Base-by-base conservation (phyloP, 805 yeast species). In the Candida oleophila region DNA sequence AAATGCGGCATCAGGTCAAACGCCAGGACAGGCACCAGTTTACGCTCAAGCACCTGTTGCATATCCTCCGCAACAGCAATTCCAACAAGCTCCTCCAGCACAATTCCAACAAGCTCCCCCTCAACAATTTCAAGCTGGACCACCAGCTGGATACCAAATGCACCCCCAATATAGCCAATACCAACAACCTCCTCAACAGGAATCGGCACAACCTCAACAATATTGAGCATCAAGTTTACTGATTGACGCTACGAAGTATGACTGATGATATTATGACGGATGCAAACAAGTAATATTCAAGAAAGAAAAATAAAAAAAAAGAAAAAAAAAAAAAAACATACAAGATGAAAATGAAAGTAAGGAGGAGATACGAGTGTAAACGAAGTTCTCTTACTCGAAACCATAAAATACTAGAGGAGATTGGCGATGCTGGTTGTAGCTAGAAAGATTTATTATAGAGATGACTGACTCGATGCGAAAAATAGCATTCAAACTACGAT, bases 1-100 rank as follows among this genome's bases (percentile, higher is more conserved):
- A 25, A 25, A 11, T 25, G 33, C 20, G 16, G 8, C 11, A 22
- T 20, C 32, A 22, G 35, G 32, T 11, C 30, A 38, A 20, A 14
- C 33, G 12, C 55, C 48, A 44, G 32, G 44, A 35, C 50, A 46
- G 36, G 46, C 44, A 22, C 47, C 46, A 40, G 50, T 38, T 7
- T 52, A 46, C 25, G 43, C 39, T 48, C 45, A 22, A 34, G 37
- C 11, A 12, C 15, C 50, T 44, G 34, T 58, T 41, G 47, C 50
- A 16, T 25, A 25, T 11, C 30, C 30, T 11, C 49, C 53, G 16
- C 55, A 52, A 34, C 59, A 59, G 19, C 51, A 48, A 35, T 56
- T 54, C 5, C 57, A 58, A 34, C 61, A 61, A 48, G 54, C 53
- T 42, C 61, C 64, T 28, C 53, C 50, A 30, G 57, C 54, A 42